These are phyloP conservation scores for Xylaria castorea DNA, from an alignment of 495 filamentous ascomycete genomes.

Conservation along the genomic window DNA sequence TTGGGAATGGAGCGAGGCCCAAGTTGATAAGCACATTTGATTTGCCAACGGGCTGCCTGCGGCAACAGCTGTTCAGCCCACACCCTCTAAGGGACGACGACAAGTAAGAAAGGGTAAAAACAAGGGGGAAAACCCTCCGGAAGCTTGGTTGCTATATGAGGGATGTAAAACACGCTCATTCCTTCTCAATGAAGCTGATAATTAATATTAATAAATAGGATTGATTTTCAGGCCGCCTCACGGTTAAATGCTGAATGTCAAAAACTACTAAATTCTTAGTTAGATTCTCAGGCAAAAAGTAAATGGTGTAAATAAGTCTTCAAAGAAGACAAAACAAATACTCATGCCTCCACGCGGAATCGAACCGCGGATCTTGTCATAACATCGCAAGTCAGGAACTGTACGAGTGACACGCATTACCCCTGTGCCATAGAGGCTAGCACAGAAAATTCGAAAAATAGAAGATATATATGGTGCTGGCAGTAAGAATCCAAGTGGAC, in stretches of 20 bases:
- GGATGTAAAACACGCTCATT: background rate
- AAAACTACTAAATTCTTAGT: background rate
- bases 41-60: background rate
- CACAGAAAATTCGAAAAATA: no score
- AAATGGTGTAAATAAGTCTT: background rate
- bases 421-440: slow-evolving; percentile 33
- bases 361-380: slow-evolving; percentile 33
- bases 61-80: background rate
- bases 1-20: slow-evolving; percentile 51
- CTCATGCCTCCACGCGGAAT: slow-evolving; percentile 30
- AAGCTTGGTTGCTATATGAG: background rate
- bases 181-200: background rate
- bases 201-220: background rate
- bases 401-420: slow-evolving; percentile 33
- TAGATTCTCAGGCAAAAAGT: background rate
- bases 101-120: no score
- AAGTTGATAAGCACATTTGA: slow-evolving; percentile 34
- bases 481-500: no score
- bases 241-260: background rate
- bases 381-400: slow-evolving; percentile 18
- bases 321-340: background rate
- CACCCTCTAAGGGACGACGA: background rate
- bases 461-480: no score
- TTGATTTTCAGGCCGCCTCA: background rate
- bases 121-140: background rate